Conservation (phyloP, 768 basidiomycete genomes). For the Lepiota brunneoincarnata region DNA sequence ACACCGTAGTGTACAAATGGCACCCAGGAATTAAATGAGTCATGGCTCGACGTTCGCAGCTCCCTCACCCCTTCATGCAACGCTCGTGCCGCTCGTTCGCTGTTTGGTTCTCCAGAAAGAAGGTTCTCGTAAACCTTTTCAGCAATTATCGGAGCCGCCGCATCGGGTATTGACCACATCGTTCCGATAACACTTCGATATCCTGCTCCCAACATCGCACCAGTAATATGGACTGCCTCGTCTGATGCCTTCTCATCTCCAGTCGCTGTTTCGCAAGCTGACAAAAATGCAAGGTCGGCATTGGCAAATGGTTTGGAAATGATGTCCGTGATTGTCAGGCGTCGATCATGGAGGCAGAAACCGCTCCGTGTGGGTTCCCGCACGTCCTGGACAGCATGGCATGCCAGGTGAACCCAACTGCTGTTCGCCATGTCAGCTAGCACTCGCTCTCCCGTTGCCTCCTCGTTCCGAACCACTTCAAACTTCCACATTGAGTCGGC, state of each 20-base stretch:
- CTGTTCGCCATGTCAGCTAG: conserved; percentile 11
- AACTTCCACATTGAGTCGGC: too few species aligned
- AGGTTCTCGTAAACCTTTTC: conserved; percentile 23
- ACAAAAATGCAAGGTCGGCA: conserved; percentile 33
- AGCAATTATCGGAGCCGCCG: conserved; percentile 27
- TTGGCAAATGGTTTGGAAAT: conserved; percentile 15
- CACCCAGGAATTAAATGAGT: not conserved
- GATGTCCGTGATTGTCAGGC: conserved; percentile 16
- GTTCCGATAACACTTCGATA: conserved; percentile 30
- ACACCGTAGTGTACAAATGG: conserved; percentile 3
- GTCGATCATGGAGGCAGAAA: not conserved
- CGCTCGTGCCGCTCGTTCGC: not conserved
- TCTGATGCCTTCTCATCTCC: conserved; percentile 21
- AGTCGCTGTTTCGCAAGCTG: conserved; percentile 37
- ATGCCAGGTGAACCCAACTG: conserved; percentile 28
- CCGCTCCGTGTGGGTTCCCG: not conserved
- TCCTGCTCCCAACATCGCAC: conserved; percentile 30
- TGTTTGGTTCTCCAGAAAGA: not conserved
- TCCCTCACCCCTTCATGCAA: conserved; percentile 1
- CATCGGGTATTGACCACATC: conserved; percentile 37
- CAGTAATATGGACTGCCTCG: conserved; percentile 30
- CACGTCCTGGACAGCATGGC: conserved; percentile 25
- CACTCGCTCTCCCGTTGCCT: conserved; percentile 16
- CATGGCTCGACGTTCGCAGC: not conserved
- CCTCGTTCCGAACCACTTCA: not conserved